Percentiles rank a stretch among this genome's conserved stretches.
Conservation (phyloP, 2,329 filamentous ascomycete genomes). For the Penicillium sclerotiorum region DNA sequence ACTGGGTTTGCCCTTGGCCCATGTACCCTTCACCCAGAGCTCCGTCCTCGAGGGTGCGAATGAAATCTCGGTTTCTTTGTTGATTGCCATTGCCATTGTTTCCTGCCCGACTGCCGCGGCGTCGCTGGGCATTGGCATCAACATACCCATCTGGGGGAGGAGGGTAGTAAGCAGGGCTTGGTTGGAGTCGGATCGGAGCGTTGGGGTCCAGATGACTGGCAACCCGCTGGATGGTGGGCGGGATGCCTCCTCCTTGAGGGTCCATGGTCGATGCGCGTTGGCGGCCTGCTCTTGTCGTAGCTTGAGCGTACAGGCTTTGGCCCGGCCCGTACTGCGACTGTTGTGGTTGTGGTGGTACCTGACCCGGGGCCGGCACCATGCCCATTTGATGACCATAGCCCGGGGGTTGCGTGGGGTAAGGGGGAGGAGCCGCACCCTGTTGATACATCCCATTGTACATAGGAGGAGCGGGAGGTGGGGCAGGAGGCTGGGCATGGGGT, state of each 20-base stretch:
- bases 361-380: constrained; percentile 60
- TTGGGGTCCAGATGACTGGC: constrained; percentile 95
- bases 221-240: constrained; percentile 87
- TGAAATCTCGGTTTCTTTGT: constrained; percentile 76
- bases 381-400: constrained; percentile 73
- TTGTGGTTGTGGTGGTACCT: constrained; percentile 63
- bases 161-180: constrained; percentile 95
- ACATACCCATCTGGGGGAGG: constrained; percentile 82
- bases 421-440: constrained; percentile 73
- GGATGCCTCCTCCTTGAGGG: constrained; percentile 89
- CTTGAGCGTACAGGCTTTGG: constrained; percentile 73
- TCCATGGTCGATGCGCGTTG: constrained; percentile 97
- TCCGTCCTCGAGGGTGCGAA: constrained; percentile 89
- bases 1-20: constrained; percentile 70
- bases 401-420: constrained; percentile 73
- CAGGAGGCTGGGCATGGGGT: constrained; percentile 43
- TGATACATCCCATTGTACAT: constrained; percentile 80
- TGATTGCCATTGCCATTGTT: constrained; percentile 46
- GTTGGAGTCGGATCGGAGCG: constrained; percentile 89
- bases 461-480: constrained; percentile 52
- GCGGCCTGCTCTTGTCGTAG: constrained; percentile 73
- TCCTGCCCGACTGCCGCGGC: constrained; percentile 68
- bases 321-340: constrained; percentile 67
- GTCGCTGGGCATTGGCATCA: constrained; percentile 67
- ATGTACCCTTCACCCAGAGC: constrained; percentile 92